Conservation (phyloP, 805 yeast species). For the Hanseniaspora meyeri region DNA sequence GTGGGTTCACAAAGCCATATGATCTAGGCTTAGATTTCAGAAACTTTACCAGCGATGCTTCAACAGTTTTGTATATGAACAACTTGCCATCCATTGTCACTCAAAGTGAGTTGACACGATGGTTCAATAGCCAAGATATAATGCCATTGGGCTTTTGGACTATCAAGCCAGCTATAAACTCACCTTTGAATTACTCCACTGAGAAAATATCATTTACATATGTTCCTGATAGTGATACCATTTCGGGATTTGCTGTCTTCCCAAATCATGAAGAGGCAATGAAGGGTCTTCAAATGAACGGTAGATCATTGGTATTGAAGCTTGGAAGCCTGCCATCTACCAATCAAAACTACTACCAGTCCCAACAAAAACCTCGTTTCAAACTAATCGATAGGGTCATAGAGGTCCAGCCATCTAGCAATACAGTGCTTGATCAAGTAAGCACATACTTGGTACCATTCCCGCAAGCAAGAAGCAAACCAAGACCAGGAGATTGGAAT, state of each 20-base stretch:
- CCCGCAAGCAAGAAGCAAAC: constrained; percentile 74
- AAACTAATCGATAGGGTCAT: constrained; percentile 47
- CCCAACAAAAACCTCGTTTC: constrained; percentile 10
- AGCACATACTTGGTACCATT: constrained; percentile 72
- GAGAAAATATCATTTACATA: constrained; percentile 17
- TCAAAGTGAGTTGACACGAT: constrained; percentile 76
- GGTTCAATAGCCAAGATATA: constrained; percentile 82
- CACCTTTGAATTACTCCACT: constrained; percentile 16
- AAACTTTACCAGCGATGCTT: constrained; percentile 55
- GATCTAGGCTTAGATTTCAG: constrained; percentile 64
- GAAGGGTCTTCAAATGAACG: constrained; percentile 67
- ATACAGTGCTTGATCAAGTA: constrained; percentile 65
- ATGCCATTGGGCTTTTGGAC: constrained; percentile 87
- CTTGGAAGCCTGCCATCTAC: constrained; percentile 17
- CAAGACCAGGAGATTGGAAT: constrained; percentile 97
- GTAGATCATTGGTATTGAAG: constrained; percentile 34
- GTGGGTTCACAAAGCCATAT: constrained; percentile 58
- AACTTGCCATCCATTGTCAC: constrained; percentile 78
- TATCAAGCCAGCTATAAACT: constrained; percentile 40
- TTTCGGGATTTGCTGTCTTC: constrained; percentile 76
- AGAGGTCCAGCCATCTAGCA: constrained; percentile 80
- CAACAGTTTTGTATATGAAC: constrained; percentile 66
- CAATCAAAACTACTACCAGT: constrained; percentile 32
- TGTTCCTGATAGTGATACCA: constrained; percentile 37
- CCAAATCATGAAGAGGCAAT: constrained; percentile 75